Evolutionary conservation across 2,329 filamentous ascomycete species (phyloP).

Genomic region (Podosphaera xanthii): DNA sequence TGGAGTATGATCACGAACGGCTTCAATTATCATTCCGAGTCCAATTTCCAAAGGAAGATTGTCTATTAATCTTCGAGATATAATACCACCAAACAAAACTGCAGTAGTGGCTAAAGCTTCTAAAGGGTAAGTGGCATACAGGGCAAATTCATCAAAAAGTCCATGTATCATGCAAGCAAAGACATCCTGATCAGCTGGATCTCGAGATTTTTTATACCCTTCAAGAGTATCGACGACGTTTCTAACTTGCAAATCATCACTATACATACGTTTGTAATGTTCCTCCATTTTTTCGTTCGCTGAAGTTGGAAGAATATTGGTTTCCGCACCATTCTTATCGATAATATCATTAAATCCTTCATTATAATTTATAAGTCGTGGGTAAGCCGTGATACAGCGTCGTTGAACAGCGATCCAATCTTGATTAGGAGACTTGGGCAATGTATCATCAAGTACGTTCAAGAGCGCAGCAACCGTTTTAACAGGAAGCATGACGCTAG

Average conservation of each 20-base stretch:
- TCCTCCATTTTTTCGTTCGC: constrained; percentile 90
- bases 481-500: constrained; percentile 56
- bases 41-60: constrained; percentile 80
- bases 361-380: constrained; percentile 85
- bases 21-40: constrained; percentile 94
- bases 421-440: constrained; percentile 33
- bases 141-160: constrained; percentile 87
- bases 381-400: constrained; percentile 77
- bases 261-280: constrained; percentile 95
- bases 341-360: constrained; percentile 84
- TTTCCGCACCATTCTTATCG: constrained; percentile 56
- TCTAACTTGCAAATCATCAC: constrained; percentile 65
- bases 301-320: constrained; percentile 57
- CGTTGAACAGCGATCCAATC: constrained; percentile 66
- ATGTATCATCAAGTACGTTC: constrained; percentile 51
- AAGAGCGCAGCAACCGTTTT: constrained; percentile 68
- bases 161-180: constrained; percentile 98
- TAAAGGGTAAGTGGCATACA: constrained; percentile 88
- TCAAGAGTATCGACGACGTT: constrained; percentile 69
- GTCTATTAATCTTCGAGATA: constrained; percentile 78
- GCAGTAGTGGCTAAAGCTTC: constrained; percentile 89
- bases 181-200: constrained; percentile 70
- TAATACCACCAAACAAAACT: constrained; percentile 88
- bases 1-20: constrained; percentile 62
- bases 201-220: constrained; percentile 68